These are phyloP conservation scores for Camillea tinctor DNA, from an alignment of 2,329 filamentous ascomycete genomes.

Conservation along the genomic window DNA sequence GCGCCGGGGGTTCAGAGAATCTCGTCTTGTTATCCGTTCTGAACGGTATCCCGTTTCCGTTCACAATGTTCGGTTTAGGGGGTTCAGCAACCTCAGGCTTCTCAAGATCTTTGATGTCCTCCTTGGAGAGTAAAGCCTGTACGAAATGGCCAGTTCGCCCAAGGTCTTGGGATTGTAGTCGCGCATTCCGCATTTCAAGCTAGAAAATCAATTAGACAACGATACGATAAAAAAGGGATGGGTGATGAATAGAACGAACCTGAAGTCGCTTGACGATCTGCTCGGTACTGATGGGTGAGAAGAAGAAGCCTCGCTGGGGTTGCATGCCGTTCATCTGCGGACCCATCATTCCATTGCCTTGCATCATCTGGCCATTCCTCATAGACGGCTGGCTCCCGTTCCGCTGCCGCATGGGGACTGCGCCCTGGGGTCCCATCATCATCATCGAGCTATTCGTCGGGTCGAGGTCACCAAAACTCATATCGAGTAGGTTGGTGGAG, in stretches of 20 bases:
- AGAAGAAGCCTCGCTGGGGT: constrained; percentile 80
- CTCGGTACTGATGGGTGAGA: constrained; percentile 88
- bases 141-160: constrained; percentile 80
- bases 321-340: constrained; percentile 57
- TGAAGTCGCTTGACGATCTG: constrained; percentile 87
- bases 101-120: constrained; percentile 60
- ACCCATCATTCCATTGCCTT: constrained; percentile 47
- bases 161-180: constrained; percentile 83
- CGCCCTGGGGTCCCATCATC: constrained; percentile 66
- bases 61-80: constrained; percentile 47
- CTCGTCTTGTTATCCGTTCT: constrained; percentile 76
- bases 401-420: constrained; percentile 69
- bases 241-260: constrained; percentile 56
- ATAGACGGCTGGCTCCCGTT: constrained; percentile 66
- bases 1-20: constrained; percentile 90
- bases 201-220: constrained; percentile 39
- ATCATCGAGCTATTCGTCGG: constrained; percentile 73
- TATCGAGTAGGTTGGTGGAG: constrained; percentile 75
- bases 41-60: constrained; percentile 52
- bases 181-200: constrained; percentile 88
- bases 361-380: constrained; percentile 61
- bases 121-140: constrained; percentile 71
- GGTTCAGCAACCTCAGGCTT: constrained; percentile 49
- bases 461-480: constrained; percentile 91
- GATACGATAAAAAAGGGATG: not conserved